Conservation (phyloP, 352 stramenopile genomes). For the Phytopythium sindhum region DNA sequence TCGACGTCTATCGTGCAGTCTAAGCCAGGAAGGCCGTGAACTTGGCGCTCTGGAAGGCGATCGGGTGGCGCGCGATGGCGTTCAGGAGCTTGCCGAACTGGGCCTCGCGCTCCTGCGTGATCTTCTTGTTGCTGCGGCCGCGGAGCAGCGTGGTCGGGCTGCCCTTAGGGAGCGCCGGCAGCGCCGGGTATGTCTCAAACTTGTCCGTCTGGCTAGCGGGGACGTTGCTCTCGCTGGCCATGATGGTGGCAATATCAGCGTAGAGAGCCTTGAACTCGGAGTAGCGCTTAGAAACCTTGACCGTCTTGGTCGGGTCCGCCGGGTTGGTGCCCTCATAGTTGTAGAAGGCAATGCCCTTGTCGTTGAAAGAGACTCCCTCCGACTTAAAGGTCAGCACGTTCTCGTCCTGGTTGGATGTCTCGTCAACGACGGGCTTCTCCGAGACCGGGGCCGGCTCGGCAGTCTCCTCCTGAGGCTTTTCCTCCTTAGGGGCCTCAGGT, state of each 20-base stretch:
- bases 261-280: slow-evolving; percentile 76
- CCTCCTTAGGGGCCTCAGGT: slow-evolving; percentile 3
- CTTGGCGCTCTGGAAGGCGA: slow-evolving; percentile 38
- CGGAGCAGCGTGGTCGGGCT: slow-evolving; percentile 39
- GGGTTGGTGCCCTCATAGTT: slow-evolving; percentile 47
- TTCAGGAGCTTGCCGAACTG: slow-evolving; percentile 69
- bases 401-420: slow-evolving; percentile 12
- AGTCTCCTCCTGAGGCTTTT: slow-evolving; percentile 1
- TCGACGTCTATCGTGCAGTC: neutral
- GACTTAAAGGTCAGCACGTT: slow-evolving; percentile 34
- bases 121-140: slow-evolving; percentile 39
- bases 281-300: slow-evolving; percentile 63
- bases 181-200: slow-evolving; percentile 56
- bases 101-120: slow-evolving; percentile 54
- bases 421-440: slow-evolving; percentile 13
- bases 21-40: slow-evolving; percentile 52
- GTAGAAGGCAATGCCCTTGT: slow-evolving; percentile 61
- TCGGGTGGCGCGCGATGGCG: slow-evolving; percentile 48
- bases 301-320: slow-evolving; percentile 34
- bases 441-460: slow-evolving; percentile 11
- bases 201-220: slow-evolving; percentile 35
- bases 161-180: slow-evolving; percentile 49
- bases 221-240: slow-evolving; percentile 58
- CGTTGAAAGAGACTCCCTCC: slow-evolving; percentile 37
- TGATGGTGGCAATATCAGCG: slow-evolving; percentile 41